Evolutionary conservation across 805 yeast genomes (phyloP).

Genomic region (Blastobotrys americana): DNA sequence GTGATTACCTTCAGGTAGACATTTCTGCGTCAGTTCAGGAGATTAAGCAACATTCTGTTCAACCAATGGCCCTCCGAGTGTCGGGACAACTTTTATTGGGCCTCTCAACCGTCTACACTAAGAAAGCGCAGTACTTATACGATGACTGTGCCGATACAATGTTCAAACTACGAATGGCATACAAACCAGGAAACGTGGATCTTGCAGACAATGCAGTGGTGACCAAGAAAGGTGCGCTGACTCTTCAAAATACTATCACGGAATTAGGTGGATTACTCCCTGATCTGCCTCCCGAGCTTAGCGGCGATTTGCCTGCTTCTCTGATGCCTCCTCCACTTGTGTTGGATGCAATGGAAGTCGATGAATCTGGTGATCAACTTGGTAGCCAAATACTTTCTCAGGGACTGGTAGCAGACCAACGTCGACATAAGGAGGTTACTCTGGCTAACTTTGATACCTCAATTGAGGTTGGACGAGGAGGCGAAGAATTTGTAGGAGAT

Average conservation of each 20-base stretch:
- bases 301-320: slow-evolving; percentile 1
- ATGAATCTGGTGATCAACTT: neutral
- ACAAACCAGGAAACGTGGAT: slow-evolving; percentile 37
- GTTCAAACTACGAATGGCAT: slow-evolving; percentile 54
- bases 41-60: slow-evolving; percentile 43
- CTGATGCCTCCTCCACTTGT: slow-evolving; percentile 2
- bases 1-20: slow-evolving; percentile 64
- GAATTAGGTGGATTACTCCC: slow-evolving; percentile 49
- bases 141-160: slow-evolving; percentile 80
- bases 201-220: slow-evolving; percentile 46
- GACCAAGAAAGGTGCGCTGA: slow-evolving; percentile 50
- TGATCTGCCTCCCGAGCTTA: slow-evolving; percentile 42
- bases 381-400: neutral
- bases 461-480: slow-evolving; percentile 58
- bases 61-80: slow-evolving; percentile 67
- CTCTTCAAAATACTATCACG: slow-evolving; percentile 71
- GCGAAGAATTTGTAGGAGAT: slow-evolving; percentile 29
- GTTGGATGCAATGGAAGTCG: slow-evolving; percentile 5
- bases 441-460: slow-evolving; percentile 41
- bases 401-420: slow-evolving; percentile 2
- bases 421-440: slow-evolving; percentile 7
- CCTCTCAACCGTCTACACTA: slow-evolving; percentile 75
- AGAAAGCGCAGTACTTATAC: slow-evolving; percentile 73
- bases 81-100: slow-evolving; percentile 85
- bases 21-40: slow-evolving; percentile 61